Evolutionary conservation across 2,329 filamentous ascomycete genomes (phyloP), one percentile per base, ranked within the genome.

Genomic region (Venturia oleaginea): DNA sequence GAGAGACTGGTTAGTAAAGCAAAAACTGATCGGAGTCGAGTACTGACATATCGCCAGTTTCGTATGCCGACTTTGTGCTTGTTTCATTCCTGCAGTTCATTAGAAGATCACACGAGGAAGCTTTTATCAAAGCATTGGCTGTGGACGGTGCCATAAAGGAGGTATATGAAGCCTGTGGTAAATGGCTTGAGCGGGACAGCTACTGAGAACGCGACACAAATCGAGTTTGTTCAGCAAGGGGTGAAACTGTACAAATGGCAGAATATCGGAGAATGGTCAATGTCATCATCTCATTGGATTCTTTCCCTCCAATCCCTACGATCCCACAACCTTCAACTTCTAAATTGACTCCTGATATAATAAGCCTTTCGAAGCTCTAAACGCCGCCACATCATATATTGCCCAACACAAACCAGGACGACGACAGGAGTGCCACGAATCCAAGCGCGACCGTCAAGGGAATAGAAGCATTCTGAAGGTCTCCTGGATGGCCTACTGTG

Each of bases 11-110:
- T 75, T 48, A 70, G 72, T 55, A 27, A 22, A 27, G 13, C 1
- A 3, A 22, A 13, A 10, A 2, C 46, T 80, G 4, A 78, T 78
- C 43, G 88, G 83, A 71, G 81, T 4, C 83, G 87, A 64, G 73
- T 83, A 0, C 79, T 83, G 69, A 78, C 77, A 0, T 78, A 76
- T 48, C 34, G 22, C 59, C 48, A 73, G 75, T 74, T 6, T 76
- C 74, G 11, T 76, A 76, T 68, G 75, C 75, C 3, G 75, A 77
- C 61, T 83, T 89, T 64, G 76, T 84, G 2, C 81, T 85, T 69
- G 80, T 80, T 0, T 77, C 77, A 0, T 75, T 76, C 40, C 67
- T 86, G 65, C 72, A 81, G 4, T 83, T 81, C 64, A 66, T 76
- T 8, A 76, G 73, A 67, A 62, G 72, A 0, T 70, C 78, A 24